Base-by-base conservation (phyloP, 2,329 filamentous ascomycete genomes). In the Aspergillus ustus region DNA sequence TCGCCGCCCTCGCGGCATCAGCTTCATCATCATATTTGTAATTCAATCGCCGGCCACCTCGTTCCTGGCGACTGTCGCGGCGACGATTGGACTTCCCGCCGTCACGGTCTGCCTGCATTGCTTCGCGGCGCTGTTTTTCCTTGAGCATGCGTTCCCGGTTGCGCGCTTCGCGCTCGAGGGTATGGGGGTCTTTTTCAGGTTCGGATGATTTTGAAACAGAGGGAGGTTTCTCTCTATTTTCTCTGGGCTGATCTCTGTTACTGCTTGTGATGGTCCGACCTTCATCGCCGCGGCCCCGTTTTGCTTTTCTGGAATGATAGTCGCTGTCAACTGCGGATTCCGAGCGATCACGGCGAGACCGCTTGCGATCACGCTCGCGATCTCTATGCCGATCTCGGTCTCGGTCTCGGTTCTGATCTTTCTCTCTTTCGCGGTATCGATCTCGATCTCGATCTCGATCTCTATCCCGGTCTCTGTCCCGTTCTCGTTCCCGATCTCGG, bases 81-180 rank as follows among this genome's bases (percentile, higher is more conserved):
- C 72, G 68, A n/a, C 74, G 69, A 48, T 71, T 68, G 50, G 70
- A 66, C 54, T 73, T 75, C 50, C 71, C 69, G n/a, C 53, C 43
- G 25, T 64, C 60, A 4, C 62, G 54, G 40, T 76, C 72, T 19
- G 69, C 67, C 53, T 73, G 71, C 64, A 75, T 71, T 7, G 81
- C 81, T 5, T 93, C 90, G 4, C 80, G 81, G 11, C 82, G 84
- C 59, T 95, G 91, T 66, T 84, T 82, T 70, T 91, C 89, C 64
- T 86, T 87, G 46, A 91, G 73, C 59, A 86, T 78, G 7, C 85
- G 81, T 75, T 94, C 91, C 15, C 78, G 75, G 50, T 82, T 80
- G 66, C 92, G 81, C 57, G 85, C 82, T 63, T 89, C 89, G 67
- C 91, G 92, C 73, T 94, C 91, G 56, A 90, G 84, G 45, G 90